Evolutionary conservation across 202 grass and related monocot species (phyloP), one percentile per base, ranked within the genome.

Genomic region (Zoysia matrella): DNA sequence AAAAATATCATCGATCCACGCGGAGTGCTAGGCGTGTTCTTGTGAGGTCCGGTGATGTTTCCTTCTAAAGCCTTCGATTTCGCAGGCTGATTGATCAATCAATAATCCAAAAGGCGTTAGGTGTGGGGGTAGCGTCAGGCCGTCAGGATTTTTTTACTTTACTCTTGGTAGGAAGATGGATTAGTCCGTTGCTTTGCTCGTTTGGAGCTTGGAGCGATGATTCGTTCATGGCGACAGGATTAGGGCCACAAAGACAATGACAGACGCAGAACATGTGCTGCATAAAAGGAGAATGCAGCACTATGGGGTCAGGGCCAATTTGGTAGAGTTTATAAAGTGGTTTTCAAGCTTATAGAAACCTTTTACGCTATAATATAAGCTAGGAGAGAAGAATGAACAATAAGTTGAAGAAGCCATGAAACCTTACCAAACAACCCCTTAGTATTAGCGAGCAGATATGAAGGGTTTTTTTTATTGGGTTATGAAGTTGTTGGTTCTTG

Each of bases 21-120:
- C 65, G 47, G 77, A 77, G 65, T 1, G 30, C 30, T 36, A 82
- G 66, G 55, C 62, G 77, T 80, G 80, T 65, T 89, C 87, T 82
- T 65, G 30, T 36, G 30, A 36, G 30, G 30, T 36, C 30, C 30
- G 30, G 75, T 41, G 80, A 47, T 80, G 72, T 50, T 71, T 61
- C 9, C 3, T 60, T 40, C 4, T 36, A 36, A 61, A 61, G 53
- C 10, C 7, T n/a, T 82, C 10, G 58, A 73, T 83, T 67, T 62
- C n/a, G 41, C 78, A 69, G 75, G 80, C 16, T 47, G 62, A 42
- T 46, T 68, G 30, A 36, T 36, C 30, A 52, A 78, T 56, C 56
- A 80, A 77, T 58, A 5, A 8, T 51, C 6, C 14, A 66, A 51
- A 39, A 73, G 82, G 87, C 67, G 73, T 78, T 86, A 68, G 87